These are phyloP conservation scores for Barnettozyma pratensis DNA, from an alignment of 805 yeast species.

Conservation along the genomic window DNA sequence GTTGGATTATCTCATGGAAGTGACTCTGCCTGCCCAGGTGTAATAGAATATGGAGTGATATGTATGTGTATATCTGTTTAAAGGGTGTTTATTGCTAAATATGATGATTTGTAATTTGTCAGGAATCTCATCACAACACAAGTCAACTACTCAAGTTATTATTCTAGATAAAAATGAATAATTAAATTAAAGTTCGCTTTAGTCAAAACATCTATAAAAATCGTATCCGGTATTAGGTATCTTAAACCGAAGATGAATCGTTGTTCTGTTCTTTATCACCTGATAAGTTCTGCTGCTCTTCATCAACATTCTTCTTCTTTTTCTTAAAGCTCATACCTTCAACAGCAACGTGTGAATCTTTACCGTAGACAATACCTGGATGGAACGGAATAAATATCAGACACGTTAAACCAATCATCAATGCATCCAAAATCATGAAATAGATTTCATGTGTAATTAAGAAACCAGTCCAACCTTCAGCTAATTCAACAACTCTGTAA, in stretches of 20 bases:
- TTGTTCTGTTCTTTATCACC: neutral
- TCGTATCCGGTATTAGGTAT: no score
- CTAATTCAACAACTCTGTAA: slow-evolving; percentile 68
- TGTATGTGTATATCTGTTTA: no score
- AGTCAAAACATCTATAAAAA: no score
- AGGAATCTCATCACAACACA: no score
- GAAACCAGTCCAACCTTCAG: slow-evolving; percentile 67
- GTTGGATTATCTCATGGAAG: slow-evolving; percentile 4
- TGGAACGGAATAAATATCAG: slow-evolving; percentile 47
- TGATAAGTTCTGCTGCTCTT: neutral
- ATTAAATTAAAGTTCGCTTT: no score
- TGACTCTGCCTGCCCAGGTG: neutral
- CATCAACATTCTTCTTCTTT: neutral
- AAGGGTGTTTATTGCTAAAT: no score
- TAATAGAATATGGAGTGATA: no score
- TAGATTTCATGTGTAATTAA: slow-evolving; percentile 57
- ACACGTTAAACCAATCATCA: slow-evolving; percentile 52
- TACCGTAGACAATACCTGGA: slow-evolving; percentile 54
- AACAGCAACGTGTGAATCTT: neutral
- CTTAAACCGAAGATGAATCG: neutral
- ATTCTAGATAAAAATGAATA: no score
- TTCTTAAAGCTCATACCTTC: neutral
- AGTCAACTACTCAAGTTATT: no score
- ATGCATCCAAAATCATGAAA: slow-evolving; percentile 55
- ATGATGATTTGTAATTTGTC: no score